Base-by-base conservation (phyloP, 371 early-diverging fungal genomes). In the Apophysomyces sp. region DNA sequence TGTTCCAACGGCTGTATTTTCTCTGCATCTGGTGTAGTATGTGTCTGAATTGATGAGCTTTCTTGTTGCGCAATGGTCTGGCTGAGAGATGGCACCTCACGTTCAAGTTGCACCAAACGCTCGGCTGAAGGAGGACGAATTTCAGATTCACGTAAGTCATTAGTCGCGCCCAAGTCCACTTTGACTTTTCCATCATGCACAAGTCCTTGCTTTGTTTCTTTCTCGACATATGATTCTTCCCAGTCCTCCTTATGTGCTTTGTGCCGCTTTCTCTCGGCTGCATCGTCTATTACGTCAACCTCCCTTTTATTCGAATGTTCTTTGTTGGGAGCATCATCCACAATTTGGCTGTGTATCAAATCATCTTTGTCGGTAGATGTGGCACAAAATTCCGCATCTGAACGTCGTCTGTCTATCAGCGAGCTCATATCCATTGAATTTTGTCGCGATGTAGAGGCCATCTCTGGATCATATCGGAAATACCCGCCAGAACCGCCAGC, bases 181-280 rank as follows among this genome's bases (percentile, higher is more conserved):
- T 54, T 44, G 41, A 52, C 44, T 27, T 21, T 4, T 27, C 30
- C 16, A 21, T 28, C 27, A 29, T 32, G 9, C 36, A 44, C 31
- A 7, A 8, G 15, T 18, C 39, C 39, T 13, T 40, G 16, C 18
- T 32, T 29, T 11, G 30, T 13, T 27, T 9, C 18, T 31, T 27
- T 30, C 57, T 37, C 51, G 9, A 4, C 26, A 18, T 26, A 21
- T 39, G 56, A 13, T 44, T 36, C 15, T 52, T 18, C 18, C 16
- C 65, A 55, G 24, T 63, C 61, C 11, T 64, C 62, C 13, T 63
- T 41, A 52, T 44, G 64, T 21, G 65, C 57, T 30, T 61, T 65
- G 41, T 54, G 60, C 16, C 65, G 61, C 49, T 69, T 69, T 26
- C 65, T 49, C 27, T 64, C 65, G 16, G 27, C 39, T 27, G 55